Evolutionary conservation across 768 basidiomycete species (phyloP).

Genomic region (Gautieria morchelliformis): DNA sequence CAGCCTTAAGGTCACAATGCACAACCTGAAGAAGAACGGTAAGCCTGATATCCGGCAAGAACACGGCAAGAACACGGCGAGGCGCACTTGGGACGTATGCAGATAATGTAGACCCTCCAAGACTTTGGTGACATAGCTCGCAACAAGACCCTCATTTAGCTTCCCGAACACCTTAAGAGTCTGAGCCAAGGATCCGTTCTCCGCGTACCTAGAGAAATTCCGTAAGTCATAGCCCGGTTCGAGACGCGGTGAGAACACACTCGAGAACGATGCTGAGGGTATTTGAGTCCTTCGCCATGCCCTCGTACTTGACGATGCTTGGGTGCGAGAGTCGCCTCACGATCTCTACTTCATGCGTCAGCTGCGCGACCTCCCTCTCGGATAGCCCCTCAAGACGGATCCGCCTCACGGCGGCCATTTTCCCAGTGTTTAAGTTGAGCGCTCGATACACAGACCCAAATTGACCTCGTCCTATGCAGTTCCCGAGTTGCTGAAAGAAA

Average conservation of each 20-base stretch:
- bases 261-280: slow-evolving; percentile 90
- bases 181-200: slow-evolving; percentile 92
- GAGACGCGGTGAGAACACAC: slow-evolving; percentile 38
- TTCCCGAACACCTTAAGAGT: slow-evolving; percentile 90
- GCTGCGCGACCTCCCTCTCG: slow-evolving; percentile 80
- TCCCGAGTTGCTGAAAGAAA: slow-evolving; percentile 78
- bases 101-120: slow-evolving; percentile 92
- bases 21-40: slow-evolving; percentile 60
- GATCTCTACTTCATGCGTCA: slow-evolving; percentile 92
- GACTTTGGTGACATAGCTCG: slow-evolving; percentile 92
- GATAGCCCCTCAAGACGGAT: slow-evolving; percentile 84
- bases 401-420: slow-evolving; percentile 99
- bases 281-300: slow-evolving; percentile 83
- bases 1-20: slow-evolving; percentile 97
- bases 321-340: slow-evolving; percentile 88
- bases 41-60: neutral
- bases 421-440: slow-evolving; percentile 85
- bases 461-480: slow-evolving; percentile 94
- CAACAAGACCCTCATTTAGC: slow-evolving; percentile 85
- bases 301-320: slow-evolving; percentile 95
- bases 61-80: too few relatives aligned
- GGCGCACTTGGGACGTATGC: slow-evolving; percentile 47
- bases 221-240: slow-evolving; percentile 11
- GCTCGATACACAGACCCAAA: slow-evolving; percentile 95
- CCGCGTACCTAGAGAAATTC: slow-evolving; percentile 61